Conservation (phyloP, 176 grass and related monocot species). For the Paspalum notatum region DNA sequence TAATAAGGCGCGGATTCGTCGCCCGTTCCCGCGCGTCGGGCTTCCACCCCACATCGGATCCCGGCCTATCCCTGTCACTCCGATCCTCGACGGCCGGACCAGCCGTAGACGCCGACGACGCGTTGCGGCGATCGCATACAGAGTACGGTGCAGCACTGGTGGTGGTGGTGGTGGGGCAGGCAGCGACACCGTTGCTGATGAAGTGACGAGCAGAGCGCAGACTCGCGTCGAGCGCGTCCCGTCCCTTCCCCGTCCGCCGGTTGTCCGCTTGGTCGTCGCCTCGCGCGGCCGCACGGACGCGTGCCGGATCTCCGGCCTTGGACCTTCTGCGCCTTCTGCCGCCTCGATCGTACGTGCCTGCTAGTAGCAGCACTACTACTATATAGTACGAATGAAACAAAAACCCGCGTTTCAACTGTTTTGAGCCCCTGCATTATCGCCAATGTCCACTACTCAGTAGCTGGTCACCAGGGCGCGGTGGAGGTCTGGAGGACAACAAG, state of each 20-base stretch:
- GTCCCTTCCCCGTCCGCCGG: too few species aligned
- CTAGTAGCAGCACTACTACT: too few species aligned
- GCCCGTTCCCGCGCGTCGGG: neutral
- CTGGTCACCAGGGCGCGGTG: neutral
- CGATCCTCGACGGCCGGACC: slow-evolving; percentile 16
- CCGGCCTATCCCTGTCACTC: neutral
- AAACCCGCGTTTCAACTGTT: neutral
- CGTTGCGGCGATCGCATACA: too few species aligned
- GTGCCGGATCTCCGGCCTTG: neutral
- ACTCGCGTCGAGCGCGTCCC: neutral
- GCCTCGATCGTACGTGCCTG: too few species aligned
- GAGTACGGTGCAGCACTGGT: neutral
- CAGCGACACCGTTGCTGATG: too few species aligned
- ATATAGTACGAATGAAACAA: too few species aligned
- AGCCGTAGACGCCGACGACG: too few species aligned
- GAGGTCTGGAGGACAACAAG: neutral
- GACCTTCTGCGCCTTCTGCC: neutral
- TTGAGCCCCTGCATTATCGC: neutral
- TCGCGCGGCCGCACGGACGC: neutral
- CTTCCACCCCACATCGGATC: neutral
- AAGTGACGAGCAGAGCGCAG: too few species aligned
- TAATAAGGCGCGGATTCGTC: slow-evolving; percentile 19
- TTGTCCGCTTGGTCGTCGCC: neutral
- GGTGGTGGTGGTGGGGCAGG: too few species aligned
- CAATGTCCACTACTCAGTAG: neutral